Evolutionary conservation across 2,329 filamentous ascomycete genomes (phyloP), one percentile per base, ranked within the genome.

Genomic region (Cladophialophora exuberans): DNA sequence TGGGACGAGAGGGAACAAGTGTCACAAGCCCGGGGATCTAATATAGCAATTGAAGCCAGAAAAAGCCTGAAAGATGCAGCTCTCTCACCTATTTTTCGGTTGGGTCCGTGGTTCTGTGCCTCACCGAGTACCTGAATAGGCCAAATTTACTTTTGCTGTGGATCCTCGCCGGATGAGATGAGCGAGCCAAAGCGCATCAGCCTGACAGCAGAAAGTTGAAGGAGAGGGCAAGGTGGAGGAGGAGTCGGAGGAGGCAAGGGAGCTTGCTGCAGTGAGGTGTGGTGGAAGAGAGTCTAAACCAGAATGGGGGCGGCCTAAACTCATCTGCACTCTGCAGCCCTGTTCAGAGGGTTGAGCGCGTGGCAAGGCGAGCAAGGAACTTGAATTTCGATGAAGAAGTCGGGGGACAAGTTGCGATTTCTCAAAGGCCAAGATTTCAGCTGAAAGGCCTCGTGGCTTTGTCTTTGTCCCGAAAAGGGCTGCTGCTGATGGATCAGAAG

Each of bases 311-410:
- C n/a, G n/a, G n/a, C n/a, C n/a, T n/a, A 47, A 42, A 23, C 11
- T 54, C 54, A 52, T 49, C 41, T 50, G 42, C 57, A 54, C 47
- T 22, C 41, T 57, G 51, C 54, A 57, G 54, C 51, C 47, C 52
- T 59, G 56, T 57, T 39, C 33, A 33, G 28, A 15, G 46, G 38
- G 18, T 20, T 20, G 13, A 25, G 23, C 5, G 25, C 15, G 20
- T 18, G 36, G 28, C 15, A 17, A 49, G 46, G 13, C 20, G 22
- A 17, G 28, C 4, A 41, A 15, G 30, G 11, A 31, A 18, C 25
- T 26, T 20, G 38, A n/a, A 41, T 28, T 11, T 9, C n/a, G 6
- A 38, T 18, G 26, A 47, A 36, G 17, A 11, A 30, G 30, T 23
- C 31, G 22, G 44, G 44, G 31, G 26, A 47, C 31, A 35, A 15